These are phyloP conservation scores for Circinella minor DNA, from an alignment of 371 early-diverging fungal genomes.

Conservation along the genomic window DNA sequence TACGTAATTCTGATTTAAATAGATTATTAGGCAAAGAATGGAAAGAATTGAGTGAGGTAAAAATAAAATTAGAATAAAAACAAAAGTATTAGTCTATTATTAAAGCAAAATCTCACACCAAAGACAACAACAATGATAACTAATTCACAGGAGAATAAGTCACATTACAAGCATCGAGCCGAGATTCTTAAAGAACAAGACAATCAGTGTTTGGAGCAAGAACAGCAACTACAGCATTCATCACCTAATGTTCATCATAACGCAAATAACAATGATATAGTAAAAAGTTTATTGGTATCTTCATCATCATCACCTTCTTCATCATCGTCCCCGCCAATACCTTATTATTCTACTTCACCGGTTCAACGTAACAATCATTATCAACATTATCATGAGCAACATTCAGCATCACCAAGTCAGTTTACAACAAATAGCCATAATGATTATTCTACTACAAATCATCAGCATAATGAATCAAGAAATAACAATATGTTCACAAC, in stretches of 20 bases:
- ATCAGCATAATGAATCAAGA: too few relatives aligned
- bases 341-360: background rate
- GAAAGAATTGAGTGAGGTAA: constrained; percentile 14
- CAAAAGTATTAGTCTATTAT: background rate
- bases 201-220: background rate
- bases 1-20: constrained; percentile 20
- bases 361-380: background rate
- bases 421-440: background rate
- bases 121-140: background rate
- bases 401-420: background rate
- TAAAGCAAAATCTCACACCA: background rate
- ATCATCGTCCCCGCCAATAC: background rate
- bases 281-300: background rate
- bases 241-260: background rate
- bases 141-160: constrained; percentile 1
- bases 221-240: background rate
- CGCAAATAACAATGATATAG: background rate
- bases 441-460: background rate
- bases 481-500: background rate
- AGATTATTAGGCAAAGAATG: constrained; percentile 16
- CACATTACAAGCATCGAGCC: constrained; percentile 9
- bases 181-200: constrained; percentile 9
- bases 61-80: background rate
- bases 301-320: background rate
- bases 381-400: background rate